Base-by-base conservation (phyloP, 2,329 filamentous ascomycete genomes). In the Penicillium decumbens region DNA sequence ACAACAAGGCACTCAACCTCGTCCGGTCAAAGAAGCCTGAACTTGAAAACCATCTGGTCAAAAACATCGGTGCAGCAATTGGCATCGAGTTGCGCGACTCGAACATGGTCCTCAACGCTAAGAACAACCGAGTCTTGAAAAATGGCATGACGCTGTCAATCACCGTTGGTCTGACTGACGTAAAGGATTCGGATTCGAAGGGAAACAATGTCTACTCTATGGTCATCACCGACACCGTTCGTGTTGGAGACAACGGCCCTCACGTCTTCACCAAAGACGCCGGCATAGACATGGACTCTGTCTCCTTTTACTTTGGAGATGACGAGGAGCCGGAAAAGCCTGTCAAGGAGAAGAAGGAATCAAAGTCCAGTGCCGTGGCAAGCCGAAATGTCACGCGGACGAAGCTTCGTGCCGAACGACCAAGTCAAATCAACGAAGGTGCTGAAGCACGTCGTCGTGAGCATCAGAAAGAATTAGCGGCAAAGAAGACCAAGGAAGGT, bases 241-340 rank as follows among this genome's bases (percentile, higher is more conserved):
- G 93, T 61, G 89, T 96, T 43, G 88, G 87, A 9, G 77, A 81
- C 5, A 71, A 65, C 47, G 74, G 76, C 3, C 75, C 73, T 29
- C 89, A 95, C 28, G 84, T 96, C 25, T 97, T 98, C 73, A 98
- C 93, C 15, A 90, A 89, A 51, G 91, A 96, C 66, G 91, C 92
- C 0, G 85, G 91, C 2, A 88, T 88, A 25, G 92, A 95, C 65
- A 82, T 95, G 51, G 93, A 97, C 63, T 90, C 90, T 3, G 92
- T 92, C 33, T 95, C 92, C 0, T 98, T 98, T 77, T 97, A 96
- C 74, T 98, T 98, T 77, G 95, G 95, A 66, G 92, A 97, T 60
- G 90, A 95, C 53, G 89, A 95, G 56, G 74, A 76, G 65, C 88
- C 95, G 59, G 83, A 89, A 55, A 84, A 89, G 68, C 87, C 88